Evolutionary conservation across 108 stramenopile genomes (phyloP).

Genomic region (Discostella pseudostelligera): DNA sequence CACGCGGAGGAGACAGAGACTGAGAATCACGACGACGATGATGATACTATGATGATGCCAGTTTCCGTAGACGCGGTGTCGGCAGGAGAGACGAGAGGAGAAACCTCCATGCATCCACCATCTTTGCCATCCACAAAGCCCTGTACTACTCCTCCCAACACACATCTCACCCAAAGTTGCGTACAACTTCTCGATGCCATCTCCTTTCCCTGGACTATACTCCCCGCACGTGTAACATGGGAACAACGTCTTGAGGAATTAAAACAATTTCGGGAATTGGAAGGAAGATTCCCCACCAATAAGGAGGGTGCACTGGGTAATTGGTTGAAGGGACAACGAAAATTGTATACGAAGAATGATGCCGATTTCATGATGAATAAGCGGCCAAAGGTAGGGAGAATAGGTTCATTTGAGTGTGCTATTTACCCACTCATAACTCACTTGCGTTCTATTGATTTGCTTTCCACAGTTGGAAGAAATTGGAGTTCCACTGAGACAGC

Average conservation of each 20-base stretch:
- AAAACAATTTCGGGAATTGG: neutral
- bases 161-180: neutral
- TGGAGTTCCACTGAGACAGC: slow-evolving; percentile 2
- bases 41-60: neutral
- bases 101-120: neutral
- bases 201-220: neutral
- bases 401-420: neutral
- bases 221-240: slow-evolving; percentile 8
- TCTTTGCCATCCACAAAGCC: neutral
- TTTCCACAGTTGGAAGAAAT: slow-evolving; percentile 8
- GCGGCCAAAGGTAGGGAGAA: slow-evolving; percentile 2
- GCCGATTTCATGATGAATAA: slow-evolving; percentile 10
- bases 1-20: neutral
- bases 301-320: slow-evolving; percentile 8
- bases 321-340: slow-evolving; percentile 12
- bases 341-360: slow-evolving; percentile 13
- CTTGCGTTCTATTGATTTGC: neutral
- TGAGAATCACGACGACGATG: neutral
- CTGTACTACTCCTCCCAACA: neutral
- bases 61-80: neutral
- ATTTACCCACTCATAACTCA: neutral
- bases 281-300: slow-evolving; percentile 7
- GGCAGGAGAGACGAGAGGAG: neutral
- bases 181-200: slow-evolving; percentile 5
- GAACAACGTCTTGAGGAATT: slow-evolving; percentile 15